Evolutionary conservation across 306 rosid genomes (phyloP).

Genomic region (Myrica gale): DNA sequence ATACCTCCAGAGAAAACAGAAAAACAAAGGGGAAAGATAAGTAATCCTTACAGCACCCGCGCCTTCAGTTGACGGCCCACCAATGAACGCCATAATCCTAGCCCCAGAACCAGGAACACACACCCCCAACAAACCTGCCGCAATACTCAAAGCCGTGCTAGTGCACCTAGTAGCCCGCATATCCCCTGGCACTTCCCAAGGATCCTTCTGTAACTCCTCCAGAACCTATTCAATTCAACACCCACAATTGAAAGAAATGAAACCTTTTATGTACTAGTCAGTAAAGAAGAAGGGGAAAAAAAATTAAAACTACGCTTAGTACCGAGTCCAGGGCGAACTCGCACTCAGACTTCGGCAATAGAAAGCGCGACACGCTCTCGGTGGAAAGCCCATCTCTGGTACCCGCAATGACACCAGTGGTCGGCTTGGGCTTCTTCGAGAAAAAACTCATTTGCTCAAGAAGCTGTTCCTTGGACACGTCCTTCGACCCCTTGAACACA

Average conservation of each 20-base stretch:
- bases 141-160: slow-evolving; percentile 78
- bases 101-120: slow-evolving; percentile 97
- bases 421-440: slow-evolving; percentile 67
- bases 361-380: slow-evolving; percentile 76
- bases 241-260: not conserved
- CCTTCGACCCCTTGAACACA: slow-evolving; percentile 80
- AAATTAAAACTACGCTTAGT: slow-evolving; percentile 4
- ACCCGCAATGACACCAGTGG: slow-evolving; percentile 80
- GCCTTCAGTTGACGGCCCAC: slow-evolving; percentile 97
- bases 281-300: not conserved
- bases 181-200: slow-evolving; percentile 81
- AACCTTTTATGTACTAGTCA: not conserved
- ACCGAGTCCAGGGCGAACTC: slow-evolving; percentile 82
- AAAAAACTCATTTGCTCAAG: slow-evolving; percentile 89
- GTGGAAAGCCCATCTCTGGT: slow-evolving; percentile 77
- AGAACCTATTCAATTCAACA: slow-evolving; percentile 47
- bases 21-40: too few relatives aligned
- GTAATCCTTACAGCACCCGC: slow-evolving; percentile 75
- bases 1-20: not conserved
- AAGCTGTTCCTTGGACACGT: slow-evolving; percentile 72
- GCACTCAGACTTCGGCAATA: slow-evolving; percentile 78
- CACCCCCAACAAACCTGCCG: slow-evolving; percentile 88
- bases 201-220: slow-evolving; percentile 97
- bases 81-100: slow-evolving; percentile 86
- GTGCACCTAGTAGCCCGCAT: slow-evolving; percentile 84